Base-by-base conservation (phyloP, 352 stramenopile genomes). In the Phytophthora sp. region DNA sequence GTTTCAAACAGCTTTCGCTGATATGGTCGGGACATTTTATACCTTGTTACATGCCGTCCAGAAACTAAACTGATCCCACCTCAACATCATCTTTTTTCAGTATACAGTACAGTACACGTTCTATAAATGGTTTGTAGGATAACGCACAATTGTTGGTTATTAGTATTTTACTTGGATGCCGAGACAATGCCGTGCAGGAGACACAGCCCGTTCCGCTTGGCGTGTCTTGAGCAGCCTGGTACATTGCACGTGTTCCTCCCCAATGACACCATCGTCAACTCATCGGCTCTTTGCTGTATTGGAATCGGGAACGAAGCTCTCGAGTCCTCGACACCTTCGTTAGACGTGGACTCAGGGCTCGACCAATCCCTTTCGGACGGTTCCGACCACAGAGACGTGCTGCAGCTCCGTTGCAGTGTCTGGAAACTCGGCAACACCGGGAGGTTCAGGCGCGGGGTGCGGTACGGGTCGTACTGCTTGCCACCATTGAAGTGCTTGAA, bases 41-140 rank as follows among this genome's bases (percentile, higher is more conserved):
- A 88, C 81, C 81, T 90, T 90, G 79, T 90, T 90, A 90, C 81
- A 71, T 73, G 50, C 81, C 78, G 76, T 81, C 78, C 78, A 88
- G 61, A 85, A 90, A 86, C 71, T 51, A 47, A 80, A 85, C 81
- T 90, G 77, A 90, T 59, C 64, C 73, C 77, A 68, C 53, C 53
- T 33, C 53, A 61, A 44, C n/a, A 0, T 45, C 31, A 56, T 31
- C 13, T 30, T 20, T 51, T 51, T 33, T 45, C 21, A 15, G 6
- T 46, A 16, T 42, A 9, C 6, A 18, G n/a, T n/a, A n/a, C n/a
- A n/a, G n/a, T n/a, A 41, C 15, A 21, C 18, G 35, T 21, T 21
- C 12, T 33, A 3, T 2, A 33, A 33, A 33, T 33, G 2, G 29
- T 33, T n/a, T n/a, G n/a, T n/a, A n/a, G n/a, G n/a, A n/a, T n/a